Evolutionary conservation across 352 stramenopile species (phyloP).

Genomic region (Pythium angustatum): DNA sequence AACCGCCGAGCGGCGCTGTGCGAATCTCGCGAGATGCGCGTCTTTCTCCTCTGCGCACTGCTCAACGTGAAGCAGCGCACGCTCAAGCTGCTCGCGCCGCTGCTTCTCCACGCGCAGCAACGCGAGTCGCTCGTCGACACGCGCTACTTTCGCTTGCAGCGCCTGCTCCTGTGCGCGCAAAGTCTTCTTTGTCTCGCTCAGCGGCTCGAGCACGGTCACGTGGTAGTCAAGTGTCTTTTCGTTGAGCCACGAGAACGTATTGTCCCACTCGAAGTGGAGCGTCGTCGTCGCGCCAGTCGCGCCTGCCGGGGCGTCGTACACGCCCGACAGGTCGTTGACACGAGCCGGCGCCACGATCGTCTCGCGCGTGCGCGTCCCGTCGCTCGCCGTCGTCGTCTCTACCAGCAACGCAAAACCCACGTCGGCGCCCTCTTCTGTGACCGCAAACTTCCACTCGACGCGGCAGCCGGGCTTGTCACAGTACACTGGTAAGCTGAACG

Average conservation of each 20-base stretch:
- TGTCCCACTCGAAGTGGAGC: conserved; percentile 79
- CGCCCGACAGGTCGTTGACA: conserved; percentile 54
- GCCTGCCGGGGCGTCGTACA: conserved; percentile 38
- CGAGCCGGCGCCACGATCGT: conserved; percentile 46
- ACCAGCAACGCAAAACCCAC: conserved; percentile 52
- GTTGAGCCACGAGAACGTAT: conserved; percentile 84
- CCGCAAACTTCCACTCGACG: conserved; percentile 80
- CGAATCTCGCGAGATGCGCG: conserved; percentile 36
- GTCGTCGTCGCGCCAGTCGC: conserved; percentile 26
- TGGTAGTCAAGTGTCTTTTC: conserved; percentile 87
- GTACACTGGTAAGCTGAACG: conserved; percentile 70
- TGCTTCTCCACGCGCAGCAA: conserved; percentile 40
- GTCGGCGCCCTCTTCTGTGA: conserved; percentile 71
- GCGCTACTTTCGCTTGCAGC: conserved; percentile 28
- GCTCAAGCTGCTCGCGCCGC: conserved; percentile 38
- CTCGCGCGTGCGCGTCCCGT: conserved; percentile 2
- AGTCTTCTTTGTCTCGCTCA: conserved; percentile 41
- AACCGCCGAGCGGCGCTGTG: conserved; percentile 34
- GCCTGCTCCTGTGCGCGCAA: conserved; percentile 36
- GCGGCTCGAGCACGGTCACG: conserved; percentile 66
- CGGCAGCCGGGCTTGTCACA: conserved; percentile 59
- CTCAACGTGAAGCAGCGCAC: conserved; percentile 37
- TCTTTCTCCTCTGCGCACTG: conserved; percentile 44
- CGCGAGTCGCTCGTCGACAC: conserved; percentile 34
- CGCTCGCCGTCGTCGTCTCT: conserved; percentile 1